phyloP scores from a whole-genome alignment of 768 basidiomycete genomes.

The Termitomyces sp. region DNA sequence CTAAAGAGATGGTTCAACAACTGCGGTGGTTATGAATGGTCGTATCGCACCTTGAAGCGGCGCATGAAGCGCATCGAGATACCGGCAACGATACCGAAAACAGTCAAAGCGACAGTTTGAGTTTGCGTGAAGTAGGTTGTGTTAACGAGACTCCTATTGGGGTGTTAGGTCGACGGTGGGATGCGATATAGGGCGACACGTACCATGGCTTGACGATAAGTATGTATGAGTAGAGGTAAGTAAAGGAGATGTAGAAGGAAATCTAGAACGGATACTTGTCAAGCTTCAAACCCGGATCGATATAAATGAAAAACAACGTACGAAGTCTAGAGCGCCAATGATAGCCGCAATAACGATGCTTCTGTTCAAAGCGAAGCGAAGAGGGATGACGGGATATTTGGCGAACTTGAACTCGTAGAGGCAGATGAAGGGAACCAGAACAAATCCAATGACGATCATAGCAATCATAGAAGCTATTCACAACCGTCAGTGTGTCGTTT shows the following conservation, averaged over 20 bases:
- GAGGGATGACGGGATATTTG: constrained; percentile 55
- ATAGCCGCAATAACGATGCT: constrained; percentile 55
- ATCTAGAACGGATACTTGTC: constrained; percentile 29
- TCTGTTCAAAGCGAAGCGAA: constrained; percentile 54
- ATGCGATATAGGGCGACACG: background rate
- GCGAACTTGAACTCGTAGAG: constrained; percentile 51
- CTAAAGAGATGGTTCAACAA: constrained; percentile 17
- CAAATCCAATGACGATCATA: constrained; percentile 45
- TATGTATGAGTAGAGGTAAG: constrained; percentile 73
- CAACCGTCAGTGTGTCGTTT: background rate
- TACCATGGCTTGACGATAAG: constrained; percentile 49
- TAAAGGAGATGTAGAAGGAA: constrained; percentile 66
- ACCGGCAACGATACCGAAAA: constrained; percentile 63
- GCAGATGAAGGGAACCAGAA: constrained; percentile 38
- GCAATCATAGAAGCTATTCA: constrained; percentile 45
- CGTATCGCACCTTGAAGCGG: constrained; percentile 47
- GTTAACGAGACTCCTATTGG: constrained; percentile 47
- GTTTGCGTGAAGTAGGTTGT: constrained; percentile 63
- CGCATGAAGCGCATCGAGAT: constrained; percentile 47
- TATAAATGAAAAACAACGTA: constrained; percentile 22
- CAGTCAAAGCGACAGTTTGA: constrained; percentile 55
- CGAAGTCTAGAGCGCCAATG: constrained; percentile 66
- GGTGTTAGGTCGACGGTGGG: background rate
- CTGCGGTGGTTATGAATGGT: background rate
- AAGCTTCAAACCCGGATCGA: background rate